Evolutionary conservation across 371 early-diverging fungal genomes (phyloP), one percentile per base, ranked within the genome.

Genomic region (Mortierella sp.): DNA sequence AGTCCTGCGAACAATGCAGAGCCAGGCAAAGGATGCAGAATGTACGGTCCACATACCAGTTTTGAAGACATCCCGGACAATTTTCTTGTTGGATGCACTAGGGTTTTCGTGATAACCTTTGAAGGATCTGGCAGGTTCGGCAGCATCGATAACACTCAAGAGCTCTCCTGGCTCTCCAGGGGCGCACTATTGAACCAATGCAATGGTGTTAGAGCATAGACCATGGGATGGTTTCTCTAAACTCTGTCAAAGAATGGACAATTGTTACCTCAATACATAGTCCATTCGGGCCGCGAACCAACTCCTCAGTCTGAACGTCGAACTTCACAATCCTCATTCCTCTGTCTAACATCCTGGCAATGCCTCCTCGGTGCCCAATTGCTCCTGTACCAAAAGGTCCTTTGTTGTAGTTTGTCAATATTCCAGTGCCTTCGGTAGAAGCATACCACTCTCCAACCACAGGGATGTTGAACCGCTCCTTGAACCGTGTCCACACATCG

Each of bases 401-500:
- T 7, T 73, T 81, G 63, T 88, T 86, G 14, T 66, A 59, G 56
- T 88, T 88, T 37, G 53, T 34, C 54, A 72, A 44, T 17, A 54
- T 49, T 2, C 72, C 67, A 16, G 72, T 72, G 19, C 72, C 72
- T 17, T 72, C 72, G 3, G 72, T 72, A 8, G 72, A 72, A 3
- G 62, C 67, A 58, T 72, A 72, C 72, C 72, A 72, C 47, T 72
- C 72, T 31, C 61, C 66, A 27, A 72, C 66, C 31, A 52, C 14
- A 4, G 56, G 63, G 6, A 77, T 61, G 1, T 60, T 60, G 45
- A 55, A 71, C 14, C 90, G 79, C 14, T 83, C 76, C 54, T 80
- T 80, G 72, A 92, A 83, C 3, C 72, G 67, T 24, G 59, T 72
- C 91, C 91, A 92, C n/a, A 90, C 83, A 54, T 92, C 92, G 28